Percentiles rank a stretch among this genome's conserved stretches.
These are phyloP conservation scores for Pseudogymnoascus sp. DNA, from an alignment of 2,329 filamentous ascomycete species.

Conservation along the genomic window DNA sequence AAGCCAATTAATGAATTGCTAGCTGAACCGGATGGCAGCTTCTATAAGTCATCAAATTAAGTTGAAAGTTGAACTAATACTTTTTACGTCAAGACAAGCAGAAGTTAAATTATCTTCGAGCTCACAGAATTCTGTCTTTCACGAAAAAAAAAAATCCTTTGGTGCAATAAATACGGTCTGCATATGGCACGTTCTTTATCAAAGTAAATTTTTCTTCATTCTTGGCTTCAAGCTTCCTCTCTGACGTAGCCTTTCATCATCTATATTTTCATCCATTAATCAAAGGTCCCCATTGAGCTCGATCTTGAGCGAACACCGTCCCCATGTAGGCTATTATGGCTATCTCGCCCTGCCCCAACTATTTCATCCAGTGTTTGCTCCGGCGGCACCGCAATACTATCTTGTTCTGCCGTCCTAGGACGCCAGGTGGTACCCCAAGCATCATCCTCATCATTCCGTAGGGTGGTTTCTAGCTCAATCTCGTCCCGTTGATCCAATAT, in stretches of 20 bases:
- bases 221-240: neutral
- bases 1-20: no score
- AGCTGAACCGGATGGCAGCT: no score
- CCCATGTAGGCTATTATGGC: neutral
- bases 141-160: neutral
- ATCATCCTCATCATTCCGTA: no score
- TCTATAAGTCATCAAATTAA: no score
- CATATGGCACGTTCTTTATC: slow-evolving; percentile 11
- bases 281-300: neutral
- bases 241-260: neutral
- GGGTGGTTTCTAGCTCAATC: no score
- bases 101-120: neutral
- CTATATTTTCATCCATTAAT: neutral
- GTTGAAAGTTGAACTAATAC: no score
- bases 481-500: neutral
- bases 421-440: neutral
- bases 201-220: slow-evolving; percentile 17
- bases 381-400: neutral
- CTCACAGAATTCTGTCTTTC: neutral
- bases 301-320: neutral
- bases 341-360: neutral
- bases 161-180: neutral
- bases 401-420: neutral
- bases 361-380: neutral
- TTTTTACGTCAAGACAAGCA: no score